Evolutionary conservation across 2,329 filamentous ascomycete species (phyloP), one percentile per base, ranked within the genome.

Genomic region (Aureobasidium sp.): DNA sequence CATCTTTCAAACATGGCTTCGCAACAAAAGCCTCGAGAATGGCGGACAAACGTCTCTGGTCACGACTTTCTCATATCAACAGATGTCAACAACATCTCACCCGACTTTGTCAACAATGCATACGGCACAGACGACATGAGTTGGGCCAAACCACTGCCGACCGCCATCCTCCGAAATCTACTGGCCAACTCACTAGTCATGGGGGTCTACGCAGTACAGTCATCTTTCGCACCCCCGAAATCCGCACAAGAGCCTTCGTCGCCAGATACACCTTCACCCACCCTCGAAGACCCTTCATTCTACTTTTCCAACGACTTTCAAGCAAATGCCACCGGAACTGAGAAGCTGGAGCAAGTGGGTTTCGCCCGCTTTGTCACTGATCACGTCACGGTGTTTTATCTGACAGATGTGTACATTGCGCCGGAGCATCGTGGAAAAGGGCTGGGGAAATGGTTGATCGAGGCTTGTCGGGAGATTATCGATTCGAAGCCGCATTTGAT

Each of bases 301-400:
- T 48, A 48, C 32, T 48, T 48, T 14, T 48, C 44, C 3, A 37
- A 48, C 21, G 44, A 37, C 8, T 48, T 48, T 5, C 30, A 48
- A 14, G 30, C 14, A 8, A 35, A 3, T n/a, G 44, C 30, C 14
- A n/a, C 30, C 1, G 24, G 41, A 35, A 10, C 27, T 17, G 34
- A 55, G 7, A 41, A 58, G 27, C 35, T 61, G 27, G 48, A 58
- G 38, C 60, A 64, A 40, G 62, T 65, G 17, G 61, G 64, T 30
- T 45, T 65, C n/a, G 62, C 58, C 11, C 59, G 63, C 8, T 58
- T 63, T 27, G 49, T 64, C 14, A 62, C 61, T 3, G 63, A 65
- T 41, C 55, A 60, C 38, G 59, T 64, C 25, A 61, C 61, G 5
- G 55, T 58, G 6, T 57, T 53, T 6, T 64, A 63, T 48, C 41